Base-by-base conservation (phyloP, 495 filamentous ascomycete genomes). In the Melanomma pulvis-pyrius region DNA sequence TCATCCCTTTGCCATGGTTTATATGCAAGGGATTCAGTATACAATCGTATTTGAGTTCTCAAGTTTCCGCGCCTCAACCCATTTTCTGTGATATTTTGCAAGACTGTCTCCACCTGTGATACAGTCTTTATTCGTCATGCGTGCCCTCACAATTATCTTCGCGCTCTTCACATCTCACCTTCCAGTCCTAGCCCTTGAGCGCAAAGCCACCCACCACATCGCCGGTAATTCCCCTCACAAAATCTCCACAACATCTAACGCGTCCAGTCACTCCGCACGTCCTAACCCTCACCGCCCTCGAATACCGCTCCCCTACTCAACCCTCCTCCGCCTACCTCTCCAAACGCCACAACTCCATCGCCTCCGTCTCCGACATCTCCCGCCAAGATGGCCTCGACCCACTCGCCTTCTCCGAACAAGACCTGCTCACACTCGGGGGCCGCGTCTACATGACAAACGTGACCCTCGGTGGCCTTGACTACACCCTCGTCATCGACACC, bases 401-500 rank as follows among this genome's bases (percentile, higher is more conserved):
- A 2, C 22, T 3, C 24, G 11, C 24, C 15, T 56, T 13, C 51
- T 52, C 30, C 52, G 9, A 44, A 44, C 8, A 65, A 48, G 44
- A 49, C 49, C 30, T 69, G 19, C 29, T 36, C 13, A 69, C 59
- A 17, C 34, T 69, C 5, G 59, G 54, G 28, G 66, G 59, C 21
- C 50, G 66, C 17, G 64, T 74, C 22, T 76, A 74, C 66, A 62
- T 76, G 32, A 68, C 68, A 6, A 64, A 64, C 17, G 51, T 74
- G 22, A 68, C 61, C 1, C 71, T 86, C 22, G 81, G 79, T 2
- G 72, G 65, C 44, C 63, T 81, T 61, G 79, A 72, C 0, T 83
- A 87, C 65, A 63, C 78, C 6, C 71, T 83, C 15, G 79, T 84
- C 26, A 75, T 90, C 51, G 87, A 88, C 70, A 88, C 85, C 17